Evolutionary conservation across 257 asterid species (phyloP), one percentile per base, ranked within the genome.

Genomic region (Solanum etuberosum): DNA sequence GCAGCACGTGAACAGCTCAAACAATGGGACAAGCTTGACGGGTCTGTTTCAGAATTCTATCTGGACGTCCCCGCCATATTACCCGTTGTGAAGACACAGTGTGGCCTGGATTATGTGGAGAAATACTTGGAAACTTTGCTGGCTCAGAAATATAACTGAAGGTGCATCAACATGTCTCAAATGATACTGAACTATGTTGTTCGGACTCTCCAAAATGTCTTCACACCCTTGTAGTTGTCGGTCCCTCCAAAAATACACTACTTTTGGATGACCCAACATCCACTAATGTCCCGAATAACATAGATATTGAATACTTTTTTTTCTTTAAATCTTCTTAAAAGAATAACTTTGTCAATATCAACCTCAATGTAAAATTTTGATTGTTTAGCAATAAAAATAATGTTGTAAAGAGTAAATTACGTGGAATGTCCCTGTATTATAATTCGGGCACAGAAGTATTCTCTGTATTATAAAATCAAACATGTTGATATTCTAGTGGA

Each of bases 41-140:
- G 89, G 83, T 74, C 87, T n/a, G 94, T 92, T 83, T 34, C 87
- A 29, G 40, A 81, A 20, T 94, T 94, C 85, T 87, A 90, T 85
- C 85, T 94, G 85, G 94, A 92, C 27, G 94, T 94, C 38, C 98
- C 97, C 0, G 98, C 96, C 63, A 89, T 90, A 23, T 87, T 94
- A 94, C 97, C 98, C 3, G 90, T 87, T 32, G 97, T 96, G 18
- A 96, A 94, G 94, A 89, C 90, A 67, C 93, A 90, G 3, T 93
- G 97, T 51, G 96, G 98, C 91, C 89, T 94, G 16, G 89, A 92
- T 74, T 82, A 71, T 9, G 93, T 92, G 16, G 96, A 94, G 90
- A 91, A 71, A 43, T 94, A 92, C 89, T 83, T 94, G 78, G 86
- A 90, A 57, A 85, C 35, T 72, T 88, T 90, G 91, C 87, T 85